Evolutionary conservation across 257 asterid species (phyloP).

Genomic region (Ilex asprella): DNA sequence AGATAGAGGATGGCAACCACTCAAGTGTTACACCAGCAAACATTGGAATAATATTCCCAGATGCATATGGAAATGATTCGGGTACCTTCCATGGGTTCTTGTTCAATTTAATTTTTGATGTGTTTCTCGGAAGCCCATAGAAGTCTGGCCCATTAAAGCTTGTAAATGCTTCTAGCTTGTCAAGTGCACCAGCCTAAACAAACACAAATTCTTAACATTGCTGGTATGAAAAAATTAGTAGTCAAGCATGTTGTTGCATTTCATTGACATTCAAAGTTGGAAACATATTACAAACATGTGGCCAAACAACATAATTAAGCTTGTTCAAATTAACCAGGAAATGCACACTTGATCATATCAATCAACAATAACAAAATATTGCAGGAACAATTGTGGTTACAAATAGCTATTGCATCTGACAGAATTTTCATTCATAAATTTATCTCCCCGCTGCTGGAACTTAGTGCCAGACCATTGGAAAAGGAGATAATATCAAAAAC

Average conservation of each 20-base stretch:
- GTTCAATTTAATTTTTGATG: slow-evolving; percentile 49
- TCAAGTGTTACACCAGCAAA: slow-evolving; percentile 81
- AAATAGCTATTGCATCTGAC: too few relatives aligned
- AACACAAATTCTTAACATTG: neutral
- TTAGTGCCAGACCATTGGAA: too few relatives aligned
- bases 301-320: too few relatives aligned
- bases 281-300: neutral
- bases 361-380: too few relatives aligned
- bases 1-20: slow-evolving; percentile 46
- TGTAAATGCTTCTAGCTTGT: slow-evolving; percentile 82
- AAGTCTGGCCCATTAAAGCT: slow-evolving; percentile 96
- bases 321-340: too few relatives aligned
- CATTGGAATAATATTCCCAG: slow-evolving; percentile 76
- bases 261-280: neutral
- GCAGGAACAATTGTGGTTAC: too few relatives aligned
- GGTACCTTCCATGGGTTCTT: slow-evolving; percentile 84
- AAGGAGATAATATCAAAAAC: too few relatives aligned
- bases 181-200: slow-evolving; percentile 70
- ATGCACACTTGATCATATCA: too few relatives aligned
- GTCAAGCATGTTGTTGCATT: neutral
- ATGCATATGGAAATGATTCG: slow-evolving; percentile 44
- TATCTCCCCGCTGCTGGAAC: too few relatives aligned
- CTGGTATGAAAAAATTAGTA: neutral
- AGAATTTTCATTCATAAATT: too few relatives aligned
- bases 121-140: slow-evolving; percentile 79